These are phyloP conservation scores for Nicotiana knightiana DNA, from an alignment of 257 asterid species.

Conservation along the genomic window DNA sequence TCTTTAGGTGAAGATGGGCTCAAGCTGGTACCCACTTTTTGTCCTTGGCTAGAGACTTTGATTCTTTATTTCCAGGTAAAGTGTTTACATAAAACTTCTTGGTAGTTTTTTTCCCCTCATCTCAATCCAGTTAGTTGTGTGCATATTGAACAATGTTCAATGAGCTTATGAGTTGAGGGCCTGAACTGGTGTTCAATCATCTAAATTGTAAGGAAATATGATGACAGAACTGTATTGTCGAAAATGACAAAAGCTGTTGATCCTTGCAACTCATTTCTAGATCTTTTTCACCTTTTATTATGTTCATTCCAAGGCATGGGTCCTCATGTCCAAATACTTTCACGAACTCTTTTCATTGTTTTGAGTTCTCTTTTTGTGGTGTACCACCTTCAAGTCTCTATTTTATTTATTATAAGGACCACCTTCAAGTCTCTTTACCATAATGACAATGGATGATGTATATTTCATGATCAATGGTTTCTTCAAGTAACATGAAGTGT, in stretches of 20 bases:
- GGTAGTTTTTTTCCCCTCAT: not conserved
- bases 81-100: not conserved
- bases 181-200: not conserved
- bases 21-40: conserved; percentile 46
- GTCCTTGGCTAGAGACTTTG: conserved; percentile 71
- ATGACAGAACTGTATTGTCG: not conserved
- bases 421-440: not conserved
- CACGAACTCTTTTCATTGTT: not conserved
- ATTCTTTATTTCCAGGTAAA: conserved; percentile 79
- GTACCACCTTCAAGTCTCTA: not conserved
- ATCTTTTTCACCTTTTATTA: not conserved
- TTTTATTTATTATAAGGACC: too few relatives aligned
- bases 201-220: not conserved
- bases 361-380: not conserved
- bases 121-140: not conserved
- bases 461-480: not conserved
- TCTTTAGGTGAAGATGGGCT: conserved; percentile 70
- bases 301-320: not conserved
- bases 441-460: not conserved
- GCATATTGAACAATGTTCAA: not conserved
- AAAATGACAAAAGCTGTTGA: not conserved
- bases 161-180: not conserved
- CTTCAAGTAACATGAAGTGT: not conserved
- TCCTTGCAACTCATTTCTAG: not conserved
- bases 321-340: not conserved